Conservation (phyloP, 331 rosid genomes). For the Malus hybrid region DNA sequence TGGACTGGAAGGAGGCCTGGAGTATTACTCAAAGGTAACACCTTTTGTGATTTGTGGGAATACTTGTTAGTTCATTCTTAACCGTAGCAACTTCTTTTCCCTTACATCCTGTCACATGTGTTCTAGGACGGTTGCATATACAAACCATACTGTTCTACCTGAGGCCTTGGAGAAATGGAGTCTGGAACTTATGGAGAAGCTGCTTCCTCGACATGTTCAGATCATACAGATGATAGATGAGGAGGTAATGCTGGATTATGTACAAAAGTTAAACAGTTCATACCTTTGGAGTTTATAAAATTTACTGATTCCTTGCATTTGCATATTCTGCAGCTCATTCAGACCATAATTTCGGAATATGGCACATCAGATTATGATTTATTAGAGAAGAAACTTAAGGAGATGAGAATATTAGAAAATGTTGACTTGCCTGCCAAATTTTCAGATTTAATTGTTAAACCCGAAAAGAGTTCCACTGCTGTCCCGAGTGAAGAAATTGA, state of each 20-base stretch:
- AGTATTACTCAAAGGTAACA: constrained; percentile 74
- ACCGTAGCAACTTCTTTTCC: background rate
- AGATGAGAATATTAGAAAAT: constrained; percentile 89
- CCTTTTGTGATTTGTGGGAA: constrained; percentile 3
- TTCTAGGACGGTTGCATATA: constrained; percentile 89
- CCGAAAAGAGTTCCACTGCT: constrained; percentile 26
- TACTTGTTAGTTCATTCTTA: background rate
- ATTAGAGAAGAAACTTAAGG: constrained; percentile 67
- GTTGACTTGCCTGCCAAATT: constrained; percentile 68
- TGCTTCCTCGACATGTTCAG: constrained; percentile 97
- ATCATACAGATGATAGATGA: constrained; percentile 82
- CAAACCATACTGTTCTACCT: constrained; percentile 97
- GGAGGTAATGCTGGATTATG: constrained; percentile 53
- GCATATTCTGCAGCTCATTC: constrained; percentile 57
- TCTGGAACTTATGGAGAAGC: constrained; percentile 73
- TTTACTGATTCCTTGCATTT: constrained; percentile 12
- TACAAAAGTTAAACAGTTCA: background rate
- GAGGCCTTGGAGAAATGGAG: constrained; percentile 99
- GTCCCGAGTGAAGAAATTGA: constrained; percentile 29
- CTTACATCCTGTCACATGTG: constrained; percentile 9
- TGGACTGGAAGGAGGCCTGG: constrained; percentile 97
- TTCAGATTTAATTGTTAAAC: constrained; percentile 49
- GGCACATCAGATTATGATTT: constrained; percentile 55
- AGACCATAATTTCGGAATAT: constrained; percentile 58
- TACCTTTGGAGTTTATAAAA: background rate